A percentile compares a stretch with the other conserved stretches of the same genome.
Evolutionary conservation across 1,284 basidiomycete genomes (phyloP).

Genomic region (Prillingera fragicola): DNA sequence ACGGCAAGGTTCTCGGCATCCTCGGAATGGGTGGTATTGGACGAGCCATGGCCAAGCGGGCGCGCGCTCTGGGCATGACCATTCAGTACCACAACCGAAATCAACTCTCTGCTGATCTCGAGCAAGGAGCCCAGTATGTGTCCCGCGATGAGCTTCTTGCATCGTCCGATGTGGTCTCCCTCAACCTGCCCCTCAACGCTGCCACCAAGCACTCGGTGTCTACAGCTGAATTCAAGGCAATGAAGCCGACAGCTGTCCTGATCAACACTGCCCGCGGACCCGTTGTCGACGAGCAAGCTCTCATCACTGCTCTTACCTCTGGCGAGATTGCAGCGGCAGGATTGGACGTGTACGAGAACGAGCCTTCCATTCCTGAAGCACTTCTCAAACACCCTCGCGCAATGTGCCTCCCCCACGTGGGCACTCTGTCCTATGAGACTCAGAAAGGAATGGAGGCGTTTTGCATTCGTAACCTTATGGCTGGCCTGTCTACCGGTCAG

Average conservation of each 20-base stretch:
- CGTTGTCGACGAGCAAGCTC: constrained; percentile 25
- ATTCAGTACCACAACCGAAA: constrained; percentile 62
- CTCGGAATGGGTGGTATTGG: constrained; percentile 27
- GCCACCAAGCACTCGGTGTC: constrained; percentile 21
- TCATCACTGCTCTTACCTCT: constrained; percentile 19
- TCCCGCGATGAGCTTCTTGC: constrained; percentile 36
- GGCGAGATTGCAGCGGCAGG: constrained; percentile 25
- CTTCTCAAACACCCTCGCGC: constrained; percentile 60
- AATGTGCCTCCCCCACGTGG: constrained; percentile 78
- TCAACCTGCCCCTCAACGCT: constrained; percentile 24
- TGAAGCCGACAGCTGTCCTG: constrained; percentile 23
- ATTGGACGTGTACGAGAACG: constrained; percentile 36
- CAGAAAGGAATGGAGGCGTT: constrained; percentile 61
- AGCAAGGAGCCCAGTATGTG: constrained; percentile 24
- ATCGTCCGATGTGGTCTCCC: constrained; percentile 26
- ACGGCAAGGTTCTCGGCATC: constrained; percentile 17
- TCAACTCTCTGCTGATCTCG: constrained; percentile 37
- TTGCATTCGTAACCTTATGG: constrained; percentile 20
- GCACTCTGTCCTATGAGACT: constrained; percentile 71
- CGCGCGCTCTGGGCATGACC: constrained; percentile 20
- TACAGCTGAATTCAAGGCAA: constrained; percentile 14
- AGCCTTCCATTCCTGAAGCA: constrained; percentile 18
- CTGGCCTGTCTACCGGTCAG: constrained; percentile 18
- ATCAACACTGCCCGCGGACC: constrained; percentile 32
- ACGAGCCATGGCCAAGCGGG: constrained; percentile 17